Base-by-base conservation (phyloP, 2,329 filamentous ascomycete genomes). In the Hawksworthiomyces lignivorus region DNA sequence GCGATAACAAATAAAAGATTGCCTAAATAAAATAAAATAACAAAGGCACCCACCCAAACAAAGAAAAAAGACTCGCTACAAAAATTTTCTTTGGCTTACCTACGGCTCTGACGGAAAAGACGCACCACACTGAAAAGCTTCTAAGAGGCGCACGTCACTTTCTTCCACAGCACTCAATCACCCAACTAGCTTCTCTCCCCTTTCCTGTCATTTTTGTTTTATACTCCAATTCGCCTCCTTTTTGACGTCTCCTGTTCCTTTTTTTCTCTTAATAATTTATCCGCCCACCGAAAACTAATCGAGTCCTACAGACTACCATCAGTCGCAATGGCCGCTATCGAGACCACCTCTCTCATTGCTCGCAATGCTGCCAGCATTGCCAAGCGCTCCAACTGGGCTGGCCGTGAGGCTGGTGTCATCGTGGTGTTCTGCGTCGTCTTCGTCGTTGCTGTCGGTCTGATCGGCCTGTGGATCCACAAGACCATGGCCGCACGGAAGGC, bases 341-440 rank as follows among this genome's bases (percentile, higher is more conserved):
- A 51, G 48, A 51, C 51, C 22, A 27, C 45, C 18, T 28, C 49
- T 1, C 44, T 62, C 36, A 48, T 60, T 48, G 54, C 56, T 43
- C 59, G 59, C 54, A 53, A 59, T 46, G 27, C 56, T 43, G 44
- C 51, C 65, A 67, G 53, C 62, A 63, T 78, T 48, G 56, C 63
- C 54, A 77, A 70, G 65, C 70, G 68, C 48, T 69, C 72, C 61
- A 75, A 79, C 65, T 82, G 73, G 72, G 74, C 77, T 19, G 51
- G 60, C 47, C 53, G 60, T 24, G 72, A 82, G 54, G 67, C 72
- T 33, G 77, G 77, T 58, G 75, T 80, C 48, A 67, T 82, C 38
- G 63, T 80, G 49, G 77, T 82, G 43, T 77, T 82, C 60, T 68
- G 63, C 59, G 75, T 82, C 51, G 65, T 80, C 57, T 73, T 73